Evolutionary conservation across 768 basidiomycete genomes (phyloP), one percentile per base, ranked within the genome.

Genomic region (Rubroboletus satanas): DNA sequence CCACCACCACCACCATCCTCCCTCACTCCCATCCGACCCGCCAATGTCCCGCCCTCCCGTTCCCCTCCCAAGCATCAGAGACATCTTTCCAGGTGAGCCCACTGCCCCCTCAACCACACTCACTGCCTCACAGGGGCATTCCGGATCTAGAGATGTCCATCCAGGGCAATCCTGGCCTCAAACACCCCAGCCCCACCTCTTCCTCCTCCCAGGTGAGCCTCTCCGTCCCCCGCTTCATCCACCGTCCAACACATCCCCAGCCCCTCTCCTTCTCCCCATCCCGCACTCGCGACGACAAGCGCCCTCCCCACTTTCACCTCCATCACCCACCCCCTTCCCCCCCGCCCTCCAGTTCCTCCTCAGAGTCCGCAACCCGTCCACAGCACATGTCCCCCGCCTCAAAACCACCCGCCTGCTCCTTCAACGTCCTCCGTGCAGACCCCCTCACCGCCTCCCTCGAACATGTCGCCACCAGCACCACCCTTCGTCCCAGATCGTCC

Each of bases 31-130:
- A n/a, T n/a, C n/a, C n/a, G n/a, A n/a, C 7, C 0, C 17, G 2
- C 21, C 28, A 33, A 71, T 70, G 68, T 55, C 69, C 31, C 67
- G 66, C 26, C 60, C 59, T 1, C 58, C 57, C 8, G 65, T 71
- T 1, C 67, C 75, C 2, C 69, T 83, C 28, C 81, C 81, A 26
- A 78, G 78, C 60, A 81, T 81, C 33, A 73, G 76, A 21, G 79
- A 82, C 56, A 79, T 82, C 74, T 83, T 82, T 56, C 81, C 81
- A 44, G 79, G 81, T 78, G 58, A 41, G 71, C 52, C 12, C 21
- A 28, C 31, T 28, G 21, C 49, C 31, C 39, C 17, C 7, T 14
- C 45, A 0, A 33, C 32, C 11, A 43, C 31, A 32, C 44, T 18
- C 48, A n/a, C 17, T 6, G n/a, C 39, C 55, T 37, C 43, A 35